Conservation (phyloP, 805 yeast genomes). For the Jamesozyma hellenica region DNA sequence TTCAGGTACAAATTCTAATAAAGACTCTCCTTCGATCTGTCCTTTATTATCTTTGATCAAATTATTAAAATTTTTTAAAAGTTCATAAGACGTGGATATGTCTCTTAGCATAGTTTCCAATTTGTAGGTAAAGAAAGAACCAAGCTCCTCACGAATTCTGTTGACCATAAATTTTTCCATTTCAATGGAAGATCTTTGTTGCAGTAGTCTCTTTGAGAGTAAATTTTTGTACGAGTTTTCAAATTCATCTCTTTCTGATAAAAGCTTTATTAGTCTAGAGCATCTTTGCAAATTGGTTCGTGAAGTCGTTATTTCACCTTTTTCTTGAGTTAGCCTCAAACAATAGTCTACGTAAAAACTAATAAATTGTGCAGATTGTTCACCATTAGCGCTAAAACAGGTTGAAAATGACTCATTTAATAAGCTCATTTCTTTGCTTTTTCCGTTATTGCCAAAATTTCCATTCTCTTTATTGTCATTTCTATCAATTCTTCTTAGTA, state of each 20-base stretch:
- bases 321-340: slow-evolving; percentile 39
- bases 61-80: slow-evolving; percentile 6
- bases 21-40: neutral
- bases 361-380: slow-evolving; percentile 42
- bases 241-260: slow-evolving; percentile 77
- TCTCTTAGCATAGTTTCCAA: slow-evolving; percentile 84
- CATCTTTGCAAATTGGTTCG: slow-evolving; percentile 43
- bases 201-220: slow-evolving; percentile 66
- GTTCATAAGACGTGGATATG: slow-evolving; percentile 47
- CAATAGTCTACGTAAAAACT: slow-evolving; percentile 51
- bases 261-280: slow-evolving; percentile 51
- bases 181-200: slow-evolving; percentile 42
- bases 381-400: slow-evolving; percentile 40
- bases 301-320: slow-evolving; percentile 26
- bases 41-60: slow-evolving; percentile 6
- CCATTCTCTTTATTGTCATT: slow-evolving; percentile 25
- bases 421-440: neutral
- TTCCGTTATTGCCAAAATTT: slow-evolving; percentile 27
- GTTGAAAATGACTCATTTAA: slow-evolving; percentile 48
- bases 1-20: slow-evolving; percentile 38
- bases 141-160: slow-evolving; percentile 64
- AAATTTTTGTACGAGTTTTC: slow-evolving; percentile 79
- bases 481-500: neutral
- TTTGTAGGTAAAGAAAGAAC: slow-evolving; percentile 67
- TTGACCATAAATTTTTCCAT: slow-evolving; percentile 61